These are phyloP conservation scores for Mentha longifolia DNA, from an alignment of 257 asterid species.

Conservation along the genomic window DNA sequence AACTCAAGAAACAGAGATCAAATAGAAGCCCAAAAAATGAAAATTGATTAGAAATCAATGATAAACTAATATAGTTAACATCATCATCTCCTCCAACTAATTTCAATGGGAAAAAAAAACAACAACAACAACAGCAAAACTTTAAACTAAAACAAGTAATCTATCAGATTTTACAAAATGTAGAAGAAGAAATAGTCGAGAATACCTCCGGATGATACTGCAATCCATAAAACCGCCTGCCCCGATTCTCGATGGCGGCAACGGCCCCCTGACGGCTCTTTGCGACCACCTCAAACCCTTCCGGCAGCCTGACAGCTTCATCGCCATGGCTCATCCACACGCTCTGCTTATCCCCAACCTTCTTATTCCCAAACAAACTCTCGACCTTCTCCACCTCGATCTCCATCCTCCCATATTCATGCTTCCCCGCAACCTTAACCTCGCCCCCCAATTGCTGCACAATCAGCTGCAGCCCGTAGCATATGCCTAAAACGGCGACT, in stretches of 20 bases:
- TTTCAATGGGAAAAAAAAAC: neutral
- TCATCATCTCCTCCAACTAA: neutral
- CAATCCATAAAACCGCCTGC: slow-evolving; percentile 76
- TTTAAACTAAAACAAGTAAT: neutral
- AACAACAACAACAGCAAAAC: no score
- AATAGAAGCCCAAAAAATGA: neutral
- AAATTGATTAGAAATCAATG: neutral
- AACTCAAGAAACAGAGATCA: neutral
- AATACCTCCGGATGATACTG: slow-evolving; percentile 99
- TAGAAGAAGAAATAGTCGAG: neutral
- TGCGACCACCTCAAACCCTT: slow-evolving; percentile 85
- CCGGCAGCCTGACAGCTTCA: slow-evolving; percentile 85
- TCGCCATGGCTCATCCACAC: slow-evolving; percentile 99
- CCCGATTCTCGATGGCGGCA: slow-evolving; percentile 74
- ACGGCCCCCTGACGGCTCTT: slow-evolving; percentile 86
- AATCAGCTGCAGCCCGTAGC: slow-evolving; percentile 88
- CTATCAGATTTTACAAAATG: neutral
- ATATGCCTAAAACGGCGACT: slow-evolving; percentile 74
- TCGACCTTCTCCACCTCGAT: slow-evolving; percentile 55
- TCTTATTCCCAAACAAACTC: slow-evolving; percentile 71
- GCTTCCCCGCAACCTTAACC: slow-evolving; percentile 80
- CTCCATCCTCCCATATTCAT: slow-evolving; percentile 96
- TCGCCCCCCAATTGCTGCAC: slow-evolving; percentile 88
- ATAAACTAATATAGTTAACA: neutral
- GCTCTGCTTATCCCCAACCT: slow-evolving; percentile 72